Evolutionary conservation across 2,329 filamentous ascomycete genomes (phyloP), one percentile per base, ranked within the genome.

Genomic region (Claviceps digitariae): DNA sequence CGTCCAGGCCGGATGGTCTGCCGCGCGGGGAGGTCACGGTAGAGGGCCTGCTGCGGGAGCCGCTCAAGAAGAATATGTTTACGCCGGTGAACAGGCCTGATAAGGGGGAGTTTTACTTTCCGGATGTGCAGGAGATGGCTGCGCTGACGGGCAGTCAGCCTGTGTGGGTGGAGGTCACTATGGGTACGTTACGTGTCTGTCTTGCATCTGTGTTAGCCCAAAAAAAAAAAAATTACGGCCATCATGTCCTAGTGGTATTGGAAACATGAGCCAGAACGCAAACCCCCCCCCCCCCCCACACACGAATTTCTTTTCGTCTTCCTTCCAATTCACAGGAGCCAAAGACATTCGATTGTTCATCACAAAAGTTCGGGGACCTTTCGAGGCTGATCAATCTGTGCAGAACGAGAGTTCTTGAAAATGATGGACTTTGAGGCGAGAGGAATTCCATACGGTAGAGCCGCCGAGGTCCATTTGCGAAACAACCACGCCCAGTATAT

Each of bases 401-500:
- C 34, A 91, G 87, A 85, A 62, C 86, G 88, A 53, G 88, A 93
- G 66, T 75, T 91, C 62, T 72, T 96, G 61, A 79, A 81, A 60
- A 77, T 84, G 57, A 84, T 89, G 64, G 82, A 90, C 62, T 81
- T 89, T 64, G 79, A 87, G 64, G 76, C 78, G 15, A 86, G 85
- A 62, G 93, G 93, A 29, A 84, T 96, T 55, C 93, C 93, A 1
- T 91, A 96, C 65, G 93, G 90, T 15, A 79, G 91, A 64, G 73
- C 88, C 7, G 80, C 93, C 4, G 89, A 95, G 70, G 90, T 98
- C 56, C 95, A 94, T 66, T 73, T 98, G 64, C 81, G 89, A 67
- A 98, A 98, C 67, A 97, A 95, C 70, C 93, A 98, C 70, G 83
- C 88, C 58, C 93, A 97, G 74, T 98, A 98, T 70, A 98, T 98